Evolutionary conservation across 352 stramenopile species (phyloP).

Genomic region (Phytophthora cactorum): DNA sequence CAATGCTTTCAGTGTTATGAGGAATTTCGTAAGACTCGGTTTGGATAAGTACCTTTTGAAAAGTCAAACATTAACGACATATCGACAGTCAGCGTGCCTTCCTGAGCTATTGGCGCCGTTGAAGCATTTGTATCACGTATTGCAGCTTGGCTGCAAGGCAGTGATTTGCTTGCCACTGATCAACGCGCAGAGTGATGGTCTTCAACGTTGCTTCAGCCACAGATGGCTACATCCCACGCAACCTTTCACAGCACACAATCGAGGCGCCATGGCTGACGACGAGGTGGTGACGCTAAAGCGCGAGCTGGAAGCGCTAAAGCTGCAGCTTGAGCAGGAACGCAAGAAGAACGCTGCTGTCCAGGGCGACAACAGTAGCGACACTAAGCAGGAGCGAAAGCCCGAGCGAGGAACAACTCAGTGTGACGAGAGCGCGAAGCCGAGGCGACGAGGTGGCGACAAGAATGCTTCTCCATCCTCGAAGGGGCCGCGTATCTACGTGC

Average conservation of each 20-base stretch:
- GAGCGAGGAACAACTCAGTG: slow-evolving; percentile 7
- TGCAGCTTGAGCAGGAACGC: slow-evolving; percentile 57
- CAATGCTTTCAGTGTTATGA: no score
- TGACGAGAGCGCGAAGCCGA: slow-evolving; percentile 5
- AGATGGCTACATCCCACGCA: slow-evolving; percentile 40
- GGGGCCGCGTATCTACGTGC: slow-evolving; percentile 23
- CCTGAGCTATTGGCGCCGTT: not conserved
- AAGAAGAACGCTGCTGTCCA: slow-evolving; percentile 30
- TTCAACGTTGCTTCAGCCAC: slow-evolving; percentile 45
- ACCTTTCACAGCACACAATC: slow-evolving; percentile 13
- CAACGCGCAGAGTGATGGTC: slow-evolving; percentile 50
- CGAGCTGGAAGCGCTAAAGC: slow-evolving; percentile 61
- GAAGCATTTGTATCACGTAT: not conserved
- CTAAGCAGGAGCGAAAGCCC: slow-evolving; percentile 10
- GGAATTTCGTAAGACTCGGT: no score
- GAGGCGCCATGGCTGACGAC: slow-evolving; percentile 39
- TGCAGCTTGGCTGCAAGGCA: no score
- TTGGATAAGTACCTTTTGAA: no score
- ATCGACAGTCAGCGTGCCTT: not conserved
- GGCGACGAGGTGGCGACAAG: slow-evolving; percentile 9
- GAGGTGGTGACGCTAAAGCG: slow-evolving; percentile 58
- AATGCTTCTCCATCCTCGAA: slow-evolving; percentile 10
- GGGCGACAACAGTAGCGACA: not conserved
- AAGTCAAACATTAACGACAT: no score
- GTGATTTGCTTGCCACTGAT: not conserved